Evolutionary conservation across 2,329 filamentous ascomycete species (phyloP).

Genomic region (Aspergillus pseudoglaucus): DNA sequence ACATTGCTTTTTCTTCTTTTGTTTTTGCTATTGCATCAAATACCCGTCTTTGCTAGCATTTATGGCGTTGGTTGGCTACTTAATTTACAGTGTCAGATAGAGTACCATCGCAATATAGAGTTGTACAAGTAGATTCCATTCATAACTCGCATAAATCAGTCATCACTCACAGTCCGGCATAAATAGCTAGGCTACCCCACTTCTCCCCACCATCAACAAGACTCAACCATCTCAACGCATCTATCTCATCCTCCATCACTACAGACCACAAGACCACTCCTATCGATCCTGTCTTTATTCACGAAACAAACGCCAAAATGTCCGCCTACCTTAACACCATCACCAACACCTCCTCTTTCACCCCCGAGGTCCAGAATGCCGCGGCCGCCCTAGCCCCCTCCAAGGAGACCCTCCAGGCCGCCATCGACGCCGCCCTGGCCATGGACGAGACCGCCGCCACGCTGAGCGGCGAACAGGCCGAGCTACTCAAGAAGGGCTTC

Average conservation of each 20-base stretch:
- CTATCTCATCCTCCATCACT: conserved; percentile 4
- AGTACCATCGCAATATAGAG: too few relatives aligned
- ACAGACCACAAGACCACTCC: conserved; percentile 6
- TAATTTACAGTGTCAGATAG: too few relatives aligned
- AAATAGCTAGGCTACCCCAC: too few relatives aligned
- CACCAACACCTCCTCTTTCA: conserved; percentile 21
- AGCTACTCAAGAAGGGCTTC: conserved; percentile 22
- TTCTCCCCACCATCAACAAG: too few relatives aligned
- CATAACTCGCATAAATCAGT: too few relatives aligned
- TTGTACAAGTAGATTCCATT: too few relatives aligned
- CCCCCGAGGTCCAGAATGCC: conserved; percentile 21
- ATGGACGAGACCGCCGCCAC: conserved; percentile 12
- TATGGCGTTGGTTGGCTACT: background rate
- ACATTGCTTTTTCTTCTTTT: background rate
- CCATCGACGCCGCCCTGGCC: conserved; percentile 17
- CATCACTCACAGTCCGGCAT: too few relatives aligned
- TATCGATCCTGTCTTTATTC: conserved; percentile 1
- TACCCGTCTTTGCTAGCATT: background rate
- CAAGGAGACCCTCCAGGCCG: conserved; percentile 18
- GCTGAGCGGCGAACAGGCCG: conserved; percentile 11
- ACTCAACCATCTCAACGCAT: too few relatives aligned
- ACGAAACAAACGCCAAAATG: conserved; percentile 15
- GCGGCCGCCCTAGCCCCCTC: conserved; percentile 21
- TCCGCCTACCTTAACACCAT: conserved; percentile 22
- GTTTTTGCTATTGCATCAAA: background rate